phyloP scores from a whole-genome alignment of 257 asterid species.

The Rhazya stricta region DNA sequence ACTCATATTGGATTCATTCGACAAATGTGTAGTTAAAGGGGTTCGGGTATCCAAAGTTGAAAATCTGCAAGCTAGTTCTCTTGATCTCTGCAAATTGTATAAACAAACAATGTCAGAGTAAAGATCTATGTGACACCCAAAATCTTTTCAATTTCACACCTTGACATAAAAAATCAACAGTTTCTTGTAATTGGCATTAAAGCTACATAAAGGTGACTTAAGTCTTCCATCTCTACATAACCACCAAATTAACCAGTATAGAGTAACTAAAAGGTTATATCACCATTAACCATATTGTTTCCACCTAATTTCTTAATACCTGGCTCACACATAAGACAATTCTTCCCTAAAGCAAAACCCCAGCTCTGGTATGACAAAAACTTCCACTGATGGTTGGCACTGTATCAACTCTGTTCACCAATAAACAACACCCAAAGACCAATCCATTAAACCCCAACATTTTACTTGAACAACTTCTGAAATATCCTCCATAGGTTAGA shows the following conservation, averaged over 20 bases:
- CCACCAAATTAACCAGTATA: not conserved
- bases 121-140: not conserved
- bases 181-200: not conserved
- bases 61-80: not conserved
- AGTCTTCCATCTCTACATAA: not conserved
- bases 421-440: not conserved
- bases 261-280: not conserved
- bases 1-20: not conserved
- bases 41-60: not conserved
- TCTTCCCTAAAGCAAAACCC: not conserved
- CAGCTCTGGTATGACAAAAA: not conserved
- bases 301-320: not conserved
- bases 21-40: not conserved
- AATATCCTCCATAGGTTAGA: not conserved
- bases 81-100: not conserved
- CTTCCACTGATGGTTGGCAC: not conserved
- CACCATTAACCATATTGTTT: not conserved
- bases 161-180: not conserved
- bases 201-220: not conserved
- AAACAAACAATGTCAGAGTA: not conserved
- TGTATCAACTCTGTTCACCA: not conserved
- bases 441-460: not conserved
- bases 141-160: not conserved
- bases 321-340: not conserved
- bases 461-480: not conserved